These are phyloP conservation scores for Tephrocybe sp. DNA, from an alignment of 768 basidiomycete species.

Conservation along the genomic window DNA sequence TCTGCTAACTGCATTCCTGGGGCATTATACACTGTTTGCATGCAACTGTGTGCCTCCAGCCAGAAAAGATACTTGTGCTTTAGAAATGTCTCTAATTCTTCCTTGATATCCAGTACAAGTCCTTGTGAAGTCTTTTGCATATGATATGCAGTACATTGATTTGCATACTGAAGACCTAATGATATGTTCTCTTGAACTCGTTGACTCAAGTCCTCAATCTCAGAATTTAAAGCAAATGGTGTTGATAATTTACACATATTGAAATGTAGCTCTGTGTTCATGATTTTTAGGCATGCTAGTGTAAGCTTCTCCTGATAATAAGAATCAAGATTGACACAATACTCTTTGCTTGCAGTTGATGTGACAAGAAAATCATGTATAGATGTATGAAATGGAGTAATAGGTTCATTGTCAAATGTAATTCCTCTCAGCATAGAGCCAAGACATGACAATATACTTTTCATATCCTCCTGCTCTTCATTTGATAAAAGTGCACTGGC, in stretches of 20 bases:
- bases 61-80: constrained; percentile 12
- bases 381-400: neutral
- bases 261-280: constrained; percentile 12
- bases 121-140: neutral
- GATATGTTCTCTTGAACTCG: constrained; percentile 1
- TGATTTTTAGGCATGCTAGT: constrained; percentile 5
- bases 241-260: constrained; percentile 15
- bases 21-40: too few species aligned
- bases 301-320: neutral
- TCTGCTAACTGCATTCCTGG: too few species aligned
- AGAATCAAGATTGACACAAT: neutral
- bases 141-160: constrained; percentile 11
- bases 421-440: neutral
- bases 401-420: neutral
- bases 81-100: constrained; percentile 1
- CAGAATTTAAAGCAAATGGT: constrained; percentile 8
- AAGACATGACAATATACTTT: neutral
- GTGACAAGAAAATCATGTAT: neutral
- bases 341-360: neutral
- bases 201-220: neutral
- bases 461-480: neutral
- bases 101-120: neutral
- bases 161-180: constrained; percentile 8
- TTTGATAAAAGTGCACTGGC: neutral
- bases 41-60: constrained; percentile 17